Conservation (phyloP, 192 early-diverging fungal genomes). For the Tieghemiomyces parasiticus region DNA sequence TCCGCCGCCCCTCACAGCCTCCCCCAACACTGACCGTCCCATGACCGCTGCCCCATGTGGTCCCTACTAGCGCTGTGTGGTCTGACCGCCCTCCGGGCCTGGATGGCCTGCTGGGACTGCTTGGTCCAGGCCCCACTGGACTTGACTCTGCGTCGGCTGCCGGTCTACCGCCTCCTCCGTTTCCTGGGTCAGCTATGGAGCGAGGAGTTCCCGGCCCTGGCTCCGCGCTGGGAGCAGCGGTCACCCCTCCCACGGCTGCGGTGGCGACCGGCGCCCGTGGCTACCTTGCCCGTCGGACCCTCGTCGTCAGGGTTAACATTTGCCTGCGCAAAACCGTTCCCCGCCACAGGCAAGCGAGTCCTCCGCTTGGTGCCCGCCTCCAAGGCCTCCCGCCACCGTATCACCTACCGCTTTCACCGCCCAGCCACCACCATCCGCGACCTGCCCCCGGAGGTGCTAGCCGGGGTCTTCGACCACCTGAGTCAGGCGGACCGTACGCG, state of each 20-base stretch:
- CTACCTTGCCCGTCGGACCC: background rate
- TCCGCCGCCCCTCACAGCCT: no score
- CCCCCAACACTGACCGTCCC: no score
- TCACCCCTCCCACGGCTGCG: background rate
- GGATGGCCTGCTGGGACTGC: no score
- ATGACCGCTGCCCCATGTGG: no score
- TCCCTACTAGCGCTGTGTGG: no score
- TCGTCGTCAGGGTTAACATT: background rate
- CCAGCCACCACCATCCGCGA: background rate
- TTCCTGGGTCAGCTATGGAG: background rate
- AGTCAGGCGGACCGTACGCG: background rate
- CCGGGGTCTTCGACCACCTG: background rate
- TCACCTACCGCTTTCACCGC: constrained; percentile 2
- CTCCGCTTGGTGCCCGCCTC: background rate
- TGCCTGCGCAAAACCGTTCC: background rate
- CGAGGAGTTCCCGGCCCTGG: constrained; percentile 1
- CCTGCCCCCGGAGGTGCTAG: background rate
- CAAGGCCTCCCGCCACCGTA: background rate
- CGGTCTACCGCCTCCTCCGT: background rate
- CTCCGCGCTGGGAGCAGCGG: background rate
- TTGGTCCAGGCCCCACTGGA: no score
- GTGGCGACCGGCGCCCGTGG: no score
- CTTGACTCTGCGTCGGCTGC: no score
- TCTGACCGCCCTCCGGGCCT: no score
- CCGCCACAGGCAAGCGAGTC: background rate